A percentile compares a stretch with the other conserved stretches of the same genome.
Conservation (phyloP, 179 eudicot species). For the Silene coronaria region DNA sequence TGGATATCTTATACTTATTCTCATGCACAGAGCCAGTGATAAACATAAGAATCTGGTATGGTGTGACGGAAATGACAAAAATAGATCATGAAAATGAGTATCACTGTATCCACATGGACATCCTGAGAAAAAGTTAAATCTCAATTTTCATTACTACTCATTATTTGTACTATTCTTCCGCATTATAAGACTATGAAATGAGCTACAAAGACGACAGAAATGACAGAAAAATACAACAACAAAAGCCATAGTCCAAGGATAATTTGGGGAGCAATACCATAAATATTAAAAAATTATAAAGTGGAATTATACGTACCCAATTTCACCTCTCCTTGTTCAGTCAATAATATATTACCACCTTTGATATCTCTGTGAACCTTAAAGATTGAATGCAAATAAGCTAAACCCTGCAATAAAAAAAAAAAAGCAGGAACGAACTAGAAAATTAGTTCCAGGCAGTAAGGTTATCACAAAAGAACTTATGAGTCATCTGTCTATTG, state of each 20-base stretch:
- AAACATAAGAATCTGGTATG: background rate
- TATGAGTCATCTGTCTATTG: background rate
- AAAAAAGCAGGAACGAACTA: conserved; percentile 15
- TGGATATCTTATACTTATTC: background rate
- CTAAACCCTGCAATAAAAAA: conserved; percentile 64
- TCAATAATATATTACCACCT: conserved; percentile 93
- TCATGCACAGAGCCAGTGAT: background rate
- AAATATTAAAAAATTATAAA: background rate
- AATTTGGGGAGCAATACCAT: background rate
- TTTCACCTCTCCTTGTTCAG: conserved; percentile 99
- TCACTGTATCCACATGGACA: background rate
- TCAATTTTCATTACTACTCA: no score
- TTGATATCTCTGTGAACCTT: conserved; percentile 98
- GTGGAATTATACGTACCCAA: conserved; percentile 56
- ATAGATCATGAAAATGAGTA: background rate
- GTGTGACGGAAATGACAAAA: background rate
- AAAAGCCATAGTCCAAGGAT: background rate
- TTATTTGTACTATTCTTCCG: no score
- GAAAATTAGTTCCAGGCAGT: conserved; percentile 10
- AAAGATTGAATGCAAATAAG: conserved; percentile 92
- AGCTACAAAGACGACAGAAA: background rate
- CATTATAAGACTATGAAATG: background rate
- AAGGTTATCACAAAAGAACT: conserved; percentile 8
- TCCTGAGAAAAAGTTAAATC: background rate
- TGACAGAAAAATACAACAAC: background rate